Evolutionary conservation across 192 early-diverging fungal species (phyloP).

Genomic region (Backusella sp.): DNA sequence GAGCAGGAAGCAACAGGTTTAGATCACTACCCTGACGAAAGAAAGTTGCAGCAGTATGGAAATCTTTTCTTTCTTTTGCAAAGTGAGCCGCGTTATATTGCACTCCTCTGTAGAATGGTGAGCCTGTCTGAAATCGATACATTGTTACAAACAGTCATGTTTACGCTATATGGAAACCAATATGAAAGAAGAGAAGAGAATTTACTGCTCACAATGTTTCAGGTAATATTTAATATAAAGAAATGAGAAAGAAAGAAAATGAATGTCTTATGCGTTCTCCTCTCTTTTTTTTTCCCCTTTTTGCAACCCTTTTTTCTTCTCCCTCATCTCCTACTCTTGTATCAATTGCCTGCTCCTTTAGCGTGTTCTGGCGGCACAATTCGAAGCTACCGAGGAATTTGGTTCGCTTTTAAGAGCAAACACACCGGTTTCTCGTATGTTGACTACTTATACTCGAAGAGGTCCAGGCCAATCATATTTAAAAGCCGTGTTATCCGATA

Average conservation of each 20-base stretch:
- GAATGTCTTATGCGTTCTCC: background rate
- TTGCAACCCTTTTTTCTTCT: background rate
- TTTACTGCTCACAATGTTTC: conserved; percentile 91
- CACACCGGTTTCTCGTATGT: conserved; percentile 96
- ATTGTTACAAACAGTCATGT: conserved; percentile 92
- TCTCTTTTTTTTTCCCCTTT: background rate
- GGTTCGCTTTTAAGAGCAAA: conserved; percentile 89
- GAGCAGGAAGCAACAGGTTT: conserved; percentile 46
- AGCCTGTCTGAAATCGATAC: conserved; percentile 88
- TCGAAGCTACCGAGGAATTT: conserved; percentile 89
- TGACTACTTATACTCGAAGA: conserved; percentile 93
- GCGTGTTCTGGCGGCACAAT: conserved; percentile 60
- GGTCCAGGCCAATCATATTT: conserved; percentile 90
- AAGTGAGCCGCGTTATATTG: conserved; percentile 86
- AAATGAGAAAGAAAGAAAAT: background rate
- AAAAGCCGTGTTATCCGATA: conserved; percentile 76
- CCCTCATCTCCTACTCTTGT: background rate
- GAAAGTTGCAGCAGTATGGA: conserved; percentile 81
- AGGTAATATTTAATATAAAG: conserved; percentile 49
- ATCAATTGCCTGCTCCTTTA: background rate
- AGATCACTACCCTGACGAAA: conserved; percentile 64
- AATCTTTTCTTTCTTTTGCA: conserved; percentile 94
- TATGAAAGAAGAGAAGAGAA: conserved; percentile 95
- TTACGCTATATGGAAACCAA: conserved; percentile 92
- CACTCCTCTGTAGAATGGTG: conserved; percentile 76